These are phyloP conservation scores for Tremella fuciformis DNA, from an alignment of 768 basidiomycete genomes.

Conservation along the genomic window DNA sequence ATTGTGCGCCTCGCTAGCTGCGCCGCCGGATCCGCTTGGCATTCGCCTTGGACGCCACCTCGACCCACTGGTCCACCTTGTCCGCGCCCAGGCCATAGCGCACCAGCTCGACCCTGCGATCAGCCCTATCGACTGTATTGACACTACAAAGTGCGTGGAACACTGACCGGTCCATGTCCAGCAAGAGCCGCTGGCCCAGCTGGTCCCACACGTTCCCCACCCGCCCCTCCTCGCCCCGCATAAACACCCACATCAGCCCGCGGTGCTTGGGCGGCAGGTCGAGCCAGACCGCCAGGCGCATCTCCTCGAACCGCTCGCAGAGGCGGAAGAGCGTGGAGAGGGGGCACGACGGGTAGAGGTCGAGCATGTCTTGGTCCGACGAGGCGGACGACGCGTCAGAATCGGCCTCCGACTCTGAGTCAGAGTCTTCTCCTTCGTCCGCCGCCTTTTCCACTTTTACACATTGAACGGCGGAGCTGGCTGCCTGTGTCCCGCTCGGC, in stretches of 20 bases:
- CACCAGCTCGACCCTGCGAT: constrained; percentile 9
- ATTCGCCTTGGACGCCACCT: constrained; percentile 30
- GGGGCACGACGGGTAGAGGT: constrained; percentile 19
- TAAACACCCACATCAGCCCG: constrained; percentile 32
- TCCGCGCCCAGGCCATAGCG: constrained; percentile 29
- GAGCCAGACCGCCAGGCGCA: constrained; percentile 39
- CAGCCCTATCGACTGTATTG: background rate
- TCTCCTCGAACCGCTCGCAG: constrained; percentile 44
- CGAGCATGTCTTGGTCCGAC: background rate
- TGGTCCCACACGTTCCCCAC: constrained; percentile 38
- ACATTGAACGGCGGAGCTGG: background rate
- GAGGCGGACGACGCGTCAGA: background rate
- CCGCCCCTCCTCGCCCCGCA: constrained; percentile 30
- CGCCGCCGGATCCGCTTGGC: constrained; percentile 26
- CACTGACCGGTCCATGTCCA: constrained; percentile 34
- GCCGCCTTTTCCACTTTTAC: background rate
- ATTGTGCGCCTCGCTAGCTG: no score
- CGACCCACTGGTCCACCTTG: constrained; percentile 43
- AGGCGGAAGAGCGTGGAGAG: constrained; percentile 34
- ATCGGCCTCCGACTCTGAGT: background rate
- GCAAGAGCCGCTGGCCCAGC: constrained; percentile 29
- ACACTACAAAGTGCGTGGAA: no score
- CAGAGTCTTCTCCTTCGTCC: background rate
- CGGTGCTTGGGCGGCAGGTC: constrained; percentile 18
- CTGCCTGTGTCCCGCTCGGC: background rate